Evolutionary conservation across 2,329 filamentous ascomycete genomes (phyloP), one percentile per base, ranked within the genome.

Genomic region (Celoporthe dispersa): DNA sequence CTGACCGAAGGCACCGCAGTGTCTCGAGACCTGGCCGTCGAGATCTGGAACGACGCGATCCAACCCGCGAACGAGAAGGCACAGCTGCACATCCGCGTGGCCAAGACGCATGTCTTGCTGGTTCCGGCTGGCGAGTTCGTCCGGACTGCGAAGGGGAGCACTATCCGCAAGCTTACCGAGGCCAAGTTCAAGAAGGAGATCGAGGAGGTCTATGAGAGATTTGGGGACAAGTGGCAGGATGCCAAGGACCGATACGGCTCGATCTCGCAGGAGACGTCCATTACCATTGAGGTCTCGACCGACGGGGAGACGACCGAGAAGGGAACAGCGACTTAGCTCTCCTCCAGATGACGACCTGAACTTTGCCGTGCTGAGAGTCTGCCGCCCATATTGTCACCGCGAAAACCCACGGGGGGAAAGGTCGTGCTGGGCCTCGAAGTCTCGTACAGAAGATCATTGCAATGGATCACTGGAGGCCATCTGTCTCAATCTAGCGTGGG

Each of bases 141-240:
- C 2, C 65, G 74, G 25, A 75, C 74, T 12, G 68, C 72, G 0
- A 75, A 75, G 59, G 74, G 74, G 16, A 74, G 68, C 19, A 55
- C 72, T 14, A 63, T 70, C 14, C 68, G 71, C 28, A 60, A 64
- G 48, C 69, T 71, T 31, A 74, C 72, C 8, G 71, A 73, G 62
- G 51, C 51, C 4, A 74, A 69, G 63, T 73, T 72, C 59, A 67
- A 51, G 39, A 35, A 59, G 12, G 19, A 62, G 62, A 70, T 71
- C 28, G 68, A 65, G 12, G 48, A 59, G 37, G 59, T 71, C 2
- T 75, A 74, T 62, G 37, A 67, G 61, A 69, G 35, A 33, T 73
- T 66, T 57, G 74, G 74, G 7, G 74, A 75, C 39, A 44, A 64
- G 25, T 75, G 73, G 72, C 72, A 74, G 57, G 73, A 71, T 25